phyloP scores from a whole-genome alignment of 140 eudicot species.

The Flaveria floridana region DNA sequence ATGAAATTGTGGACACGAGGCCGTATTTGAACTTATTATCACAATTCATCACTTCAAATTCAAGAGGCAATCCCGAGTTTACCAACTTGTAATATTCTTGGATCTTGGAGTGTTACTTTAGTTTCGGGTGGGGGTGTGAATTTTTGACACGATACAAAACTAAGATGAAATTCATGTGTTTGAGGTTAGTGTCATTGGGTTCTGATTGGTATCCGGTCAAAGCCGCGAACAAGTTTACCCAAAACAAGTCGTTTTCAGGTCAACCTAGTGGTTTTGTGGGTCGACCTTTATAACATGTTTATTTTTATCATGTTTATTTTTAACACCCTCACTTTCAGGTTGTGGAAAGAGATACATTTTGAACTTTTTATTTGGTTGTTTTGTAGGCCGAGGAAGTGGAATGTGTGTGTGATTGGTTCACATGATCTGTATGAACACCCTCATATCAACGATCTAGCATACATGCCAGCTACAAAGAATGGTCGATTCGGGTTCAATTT shows the following conservation, averaged over 20 bases:
- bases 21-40: slow-evolving; percentile 66
- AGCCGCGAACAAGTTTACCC: neutral
- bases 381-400: slow-evolving; percentile 96
- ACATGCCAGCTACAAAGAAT: slow-evolving; percentile 91
- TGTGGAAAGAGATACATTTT: neutral
- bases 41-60: slow-evolving; percentile 79
- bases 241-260: neutral
- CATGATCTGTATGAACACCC: slow-evolving; percentile 98
- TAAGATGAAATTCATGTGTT: neutral
- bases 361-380: slow-evolving; percentile 13
- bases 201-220: neutral
- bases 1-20: slow-evolving; percentile 85
- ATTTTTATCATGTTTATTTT: too few relatives aligned
- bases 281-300: neutral
- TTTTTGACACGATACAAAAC: too few relatives aligned
- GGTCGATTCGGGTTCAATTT: slow-evolving; percentile 83
- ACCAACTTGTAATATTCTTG: slow-evolving; percentile 71
- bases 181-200: neutral
- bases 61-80: slow-evolving; percentile 72
- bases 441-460: slow-evolving; percentile 89
- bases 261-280: neutral
- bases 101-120: neutral
- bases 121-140: neutral
- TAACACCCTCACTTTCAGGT: neutral
- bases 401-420: slow-evolving; percentile 92